Percentiles rank a stretch among this genome's conserved stretches.
phyloP scores from a whole-genome alignment of 2,329 filamentous ascomycete genomes.

The Clonostachys chloroleuca region DNA sequence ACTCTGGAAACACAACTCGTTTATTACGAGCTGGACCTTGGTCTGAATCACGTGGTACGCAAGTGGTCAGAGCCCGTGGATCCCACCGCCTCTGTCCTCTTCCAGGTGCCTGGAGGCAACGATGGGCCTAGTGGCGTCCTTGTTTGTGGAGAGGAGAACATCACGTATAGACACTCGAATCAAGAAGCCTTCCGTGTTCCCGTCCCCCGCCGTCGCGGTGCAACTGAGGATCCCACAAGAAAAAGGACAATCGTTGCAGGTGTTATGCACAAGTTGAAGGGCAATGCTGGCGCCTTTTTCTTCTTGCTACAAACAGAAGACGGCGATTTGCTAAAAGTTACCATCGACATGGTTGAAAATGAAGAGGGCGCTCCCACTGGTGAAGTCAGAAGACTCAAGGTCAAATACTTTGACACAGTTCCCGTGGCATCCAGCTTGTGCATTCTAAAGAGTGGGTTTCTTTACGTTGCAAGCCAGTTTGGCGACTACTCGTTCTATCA shows the following conservation, averaged over 20 bases:
- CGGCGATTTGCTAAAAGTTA: conserved; percentile 97
- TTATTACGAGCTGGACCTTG: conserved; percentile 96
- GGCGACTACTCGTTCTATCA: conserved; percentile 96
- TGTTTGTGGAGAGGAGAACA: conserved; percentile 89
- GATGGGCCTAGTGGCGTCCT: conserved; percentile 94
- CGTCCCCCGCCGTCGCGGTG: conserved; percentile 80
- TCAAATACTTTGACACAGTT: conserved; percentile 98
- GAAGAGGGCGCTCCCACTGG: conserved; percentile 72
- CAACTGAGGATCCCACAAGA: conserved; percentile 86
- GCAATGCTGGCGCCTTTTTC: conserved; percentile 82
- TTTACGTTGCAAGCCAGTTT: conserved; percentile 88
- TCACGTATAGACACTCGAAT: conserved; percentile 96
- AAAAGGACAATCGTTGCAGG: conserved; percentile 85
- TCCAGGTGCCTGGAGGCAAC: conserved; percentile 90
- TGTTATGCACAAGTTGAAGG: conserved; percentile 95
- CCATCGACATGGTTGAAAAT: conserved; percentile 84
- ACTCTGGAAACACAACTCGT: conserved; percentile 87
- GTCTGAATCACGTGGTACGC: conserved; percentile 92
- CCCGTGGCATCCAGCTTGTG: conserved; percentile 83
- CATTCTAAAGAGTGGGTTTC: conserved; percentile 91
- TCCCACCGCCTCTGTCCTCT: conserved; percentile 80
- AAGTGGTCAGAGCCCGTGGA: conserved; percentile 96
- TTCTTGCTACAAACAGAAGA: conserved; percentile 95
- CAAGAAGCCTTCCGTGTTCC: conserved; percentile 84
- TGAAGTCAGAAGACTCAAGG: conserved; percentile 77